Evolutionary conservation across 306 rosid genomes (phyloP).

Genomic region (Hippophae tibetana): DNA sequence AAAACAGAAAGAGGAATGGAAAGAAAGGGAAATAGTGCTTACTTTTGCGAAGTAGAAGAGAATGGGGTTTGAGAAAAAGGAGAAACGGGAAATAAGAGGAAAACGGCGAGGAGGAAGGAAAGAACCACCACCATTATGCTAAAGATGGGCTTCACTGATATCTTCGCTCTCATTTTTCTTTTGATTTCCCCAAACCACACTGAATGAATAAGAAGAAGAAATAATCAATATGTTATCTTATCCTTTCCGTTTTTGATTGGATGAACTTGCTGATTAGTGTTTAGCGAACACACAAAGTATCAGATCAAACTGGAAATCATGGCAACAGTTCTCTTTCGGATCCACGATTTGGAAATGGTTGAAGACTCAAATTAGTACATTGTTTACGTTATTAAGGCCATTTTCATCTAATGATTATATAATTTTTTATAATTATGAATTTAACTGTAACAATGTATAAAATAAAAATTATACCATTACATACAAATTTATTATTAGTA

Average conservation of each 20-base stretch:
- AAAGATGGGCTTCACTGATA: slow-evolving; percentile 58
- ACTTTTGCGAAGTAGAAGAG: slow-evolving; percentile 32
- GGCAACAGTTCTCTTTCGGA: too few relatives aligned
- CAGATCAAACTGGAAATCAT: too few relatives aligned
- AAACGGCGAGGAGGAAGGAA: slow-evolving; percentile 30
- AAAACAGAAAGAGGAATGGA: background rate
- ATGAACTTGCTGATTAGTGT: background rate
- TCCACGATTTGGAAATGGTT: too few relatives aligned
- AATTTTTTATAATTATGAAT: too few relatives aligned
- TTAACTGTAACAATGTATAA: too few relatives aligned
- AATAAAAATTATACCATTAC: too few relatives aligned
- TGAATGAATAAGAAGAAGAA: background rate
- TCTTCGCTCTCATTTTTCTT: slow-evolving; percentile 39
- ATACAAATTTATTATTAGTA: too few relatives aligned
- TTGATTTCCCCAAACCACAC: background rate
- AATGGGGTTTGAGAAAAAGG: slow-evolving; percentile 23
- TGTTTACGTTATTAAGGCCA: too few relatives aligned
- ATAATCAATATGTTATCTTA: background rate
- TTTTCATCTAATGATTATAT: too few relatives aligned
- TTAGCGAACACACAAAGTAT: too few relatives aligned
- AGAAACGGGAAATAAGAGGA: slow-evolving; percentile 40
- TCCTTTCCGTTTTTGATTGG: background rate
- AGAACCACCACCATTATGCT: slow-evolving; percentile 35
- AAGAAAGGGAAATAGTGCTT: background rate
- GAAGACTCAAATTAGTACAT: too few relatives aligned